A percentile compares a stretch with the other conserved stretches of the same genome.
These are phyloP conservation scores for Xylaria arbuscula DNA, from an alignment of 2,329 filamentous ascomycete species.

Conservation along the genomic window DNA sequence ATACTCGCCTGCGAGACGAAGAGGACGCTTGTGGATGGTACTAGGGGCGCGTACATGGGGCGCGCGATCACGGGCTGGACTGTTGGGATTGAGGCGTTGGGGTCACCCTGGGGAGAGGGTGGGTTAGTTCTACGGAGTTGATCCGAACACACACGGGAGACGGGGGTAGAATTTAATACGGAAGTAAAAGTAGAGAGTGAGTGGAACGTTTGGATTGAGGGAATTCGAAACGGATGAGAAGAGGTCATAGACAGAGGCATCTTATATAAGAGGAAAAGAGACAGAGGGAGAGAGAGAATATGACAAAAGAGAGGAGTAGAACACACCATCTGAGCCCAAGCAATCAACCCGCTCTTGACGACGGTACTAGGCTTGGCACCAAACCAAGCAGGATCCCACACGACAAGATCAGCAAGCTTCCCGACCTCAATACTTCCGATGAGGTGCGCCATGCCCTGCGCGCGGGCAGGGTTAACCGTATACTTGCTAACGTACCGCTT, in stretches of 20 bases:
- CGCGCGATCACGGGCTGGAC: slow-evolving; percentile 86
- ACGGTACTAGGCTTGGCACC: slow-evolving; percentile 85
- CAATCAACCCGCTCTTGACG: slow-evolving; percentile 88
- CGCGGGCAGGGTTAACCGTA: slow-evolving; percentile 91
- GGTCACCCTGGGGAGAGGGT: slow-evolving; percentile 68
- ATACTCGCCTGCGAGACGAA: slow-evolving; percentile 85
- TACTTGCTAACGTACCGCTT: slow-evolving; percentile 96
- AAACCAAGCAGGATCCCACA: slow-evolving; percentile 89
- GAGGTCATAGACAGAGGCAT: not conserved
- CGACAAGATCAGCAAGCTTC: slow-evolving; percentile 87
- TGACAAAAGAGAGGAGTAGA: slow-evolving; percentile 7
- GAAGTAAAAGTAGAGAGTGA: no score
- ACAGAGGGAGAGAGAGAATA: not conserved
- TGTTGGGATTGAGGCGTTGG: slow-evolving; percentile 87
- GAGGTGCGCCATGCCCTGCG: slow-evolving; percentile 89
- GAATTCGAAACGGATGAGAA: not conserved
- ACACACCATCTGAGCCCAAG: slow-evolving; percentile 83
- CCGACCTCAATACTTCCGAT: slow-evolving; percentile 89
- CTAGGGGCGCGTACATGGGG: slow-evolving; percentile 84
- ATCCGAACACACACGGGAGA: not conserved
- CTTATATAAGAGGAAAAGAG: not conserved
- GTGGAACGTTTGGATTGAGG: not conserved
- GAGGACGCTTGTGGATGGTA: slow-evolving; percentile 78
- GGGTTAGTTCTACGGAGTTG: slow-evolving; percentile 3
- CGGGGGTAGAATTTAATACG: no score